phyloP scores from a whole-genome alignment of 2,329 filamentous ascomycete species.

The Penicillium capsulatum region DNA sequence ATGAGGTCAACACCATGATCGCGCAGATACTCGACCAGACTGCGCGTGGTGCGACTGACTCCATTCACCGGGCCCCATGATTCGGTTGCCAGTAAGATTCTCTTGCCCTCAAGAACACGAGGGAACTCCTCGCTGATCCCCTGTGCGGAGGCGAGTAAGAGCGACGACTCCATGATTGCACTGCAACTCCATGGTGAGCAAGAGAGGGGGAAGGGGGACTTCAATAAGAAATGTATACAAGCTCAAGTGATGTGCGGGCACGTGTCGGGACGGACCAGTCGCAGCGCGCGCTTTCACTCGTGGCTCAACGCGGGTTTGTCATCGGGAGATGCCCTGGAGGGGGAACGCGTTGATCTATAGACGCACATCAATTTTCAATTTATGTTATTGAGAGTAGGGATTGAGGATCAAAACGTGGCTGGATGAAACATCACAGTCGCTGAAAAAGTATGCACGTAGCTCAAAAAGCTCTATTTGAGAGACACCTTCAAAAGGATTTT shows the following conservation, averaged over 20 bases:
- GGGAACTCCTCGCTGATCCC: constrained; percentile 35
- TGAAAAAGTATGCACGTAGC: too few relatives aligned
- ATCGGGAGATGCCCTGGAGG: too few relatives aligned
- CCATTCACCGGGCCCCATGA: constrained; percentile 70
- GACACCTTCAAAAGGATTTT: too few relatives aligned
- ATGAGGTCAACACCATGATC: constrained; percentile 61
- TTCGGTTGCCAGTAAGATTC: constrained; percentile 64
- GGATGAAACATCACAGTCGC: too few relatives aligned
- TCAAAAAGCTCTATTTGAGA: too few relatives aligned
- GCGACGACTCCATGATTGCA: constrained; percentile 13
- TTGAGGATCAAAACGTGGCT: too few relatives aligned
- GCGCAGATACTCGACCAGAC: constrained; percentile 64
- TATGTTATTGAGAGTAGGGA: too few relatives aligned
- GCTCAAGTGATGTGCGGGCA: too few relatives aligned
- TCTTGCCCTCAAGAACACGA: constrained; percentile 53
- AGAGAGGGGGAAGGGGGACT: neutral
- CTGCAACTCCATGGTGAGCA: constrained; percentile 1
- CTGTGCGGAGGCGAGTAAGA: constrained; percentile 11
- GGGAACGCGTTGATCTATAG: too few relatives aligned
- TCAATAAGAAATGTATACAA: neutral
- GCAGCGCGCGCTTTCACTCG: too few relatives aligned
- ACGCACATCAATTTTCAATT: too few relatives aligned
- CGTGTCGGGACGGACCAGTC: too few relatives aligned
- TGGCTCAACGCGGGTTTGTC: neutral
- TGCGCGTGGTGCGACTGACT: constrained; percentile 66